phyloP scores from a whole-genome alignment of 208 protist genomes.

The Leishmania arabica region DNA sequence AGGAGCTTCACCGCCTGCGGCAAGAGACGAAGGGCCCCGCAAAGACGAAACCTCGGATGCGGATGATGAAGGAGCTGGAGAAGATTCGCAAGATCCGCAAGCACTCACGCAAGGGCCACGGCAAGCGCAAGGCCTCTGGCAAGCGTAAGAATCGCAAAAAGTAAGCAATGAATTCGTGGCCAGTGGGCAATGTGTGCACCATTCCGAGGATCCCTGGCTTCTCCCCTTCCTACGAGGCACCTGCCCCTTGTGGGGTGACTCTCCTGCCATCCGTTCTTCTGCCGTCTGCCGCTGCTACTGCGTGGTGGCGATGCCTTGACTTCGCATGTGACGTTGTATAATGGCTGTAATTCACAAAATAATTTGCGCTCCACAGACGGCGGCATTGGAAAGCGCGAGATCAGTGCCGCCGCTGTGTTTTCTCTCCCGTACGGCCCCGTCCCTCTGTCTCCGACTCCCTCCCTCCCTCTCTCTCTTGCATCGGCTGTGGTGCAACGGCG shows the following conservation, averaged over 20 bases:
- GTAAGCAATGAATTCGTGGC: slow-evolving; percentile 11
- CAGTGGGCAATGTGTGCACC: neutral
- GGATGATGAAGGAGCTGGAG: slow-evolving; percentile 84
- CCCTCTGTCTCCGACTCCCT: neutral
- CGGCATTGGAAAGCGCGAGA: neutral
- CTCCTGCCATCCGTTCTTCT: neutral
- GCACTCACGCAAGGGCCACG: slow-evolving; percentile 88
- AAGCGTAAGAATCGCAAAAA: slow-evolving; percentile 85
- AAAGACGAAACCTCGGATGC: slow-evolving; percentile 66
- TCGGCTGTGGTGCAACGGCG: neutral
- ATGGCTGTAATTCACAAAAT: slow-evolving; percentile 1
- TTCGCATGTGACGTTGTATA: neutral
- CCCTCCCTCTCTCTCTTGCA: neutral
- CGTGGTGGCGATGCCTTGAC: neutral
- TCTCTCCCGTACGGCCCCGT: neutral
- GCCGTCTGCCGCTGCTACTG: neutral
- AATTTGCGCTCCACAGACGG: neutral
- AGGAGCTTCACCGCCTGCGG: slow-evolving; percentile 73
- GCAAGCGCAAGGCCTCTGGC: slow-evolving; percentile 81
- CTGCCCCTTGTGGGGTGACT: neutral
- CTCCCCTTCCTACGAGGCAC: neutral
- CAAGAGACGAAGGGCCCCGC: slow-evolving; percentile 77
- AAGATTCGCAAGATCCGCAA: slow-evolving; percentile 91
- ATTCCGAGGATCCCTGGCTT: neutral
- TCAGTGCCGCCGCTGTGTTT: neutral